Conservation (phyloP, 306 rosid genomes). For the Hippophae tibetana region DNA sequence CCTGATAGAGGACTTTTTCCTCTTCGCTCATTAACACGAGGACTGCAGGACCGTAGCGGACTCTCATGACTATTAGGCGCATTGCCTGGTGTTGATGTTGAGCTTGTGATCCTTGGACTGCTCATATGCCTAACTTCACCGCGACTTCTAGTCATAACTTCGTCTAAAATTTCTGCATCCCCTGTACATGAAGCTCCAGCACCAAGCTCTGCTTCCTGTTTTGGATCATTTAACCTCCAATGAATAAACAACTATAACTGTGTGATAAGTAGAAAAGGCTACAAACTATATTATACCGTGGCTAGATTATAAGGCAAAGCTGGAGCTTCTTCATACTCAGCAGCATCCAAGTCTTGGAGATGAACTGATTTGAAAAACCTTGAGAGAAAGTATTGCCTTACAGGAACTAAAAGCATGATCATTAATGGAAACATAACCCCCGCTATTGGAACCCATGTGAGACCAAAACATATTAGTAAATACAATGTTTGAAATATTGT, state of each 20-base stretch:
- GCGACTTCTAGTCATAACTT: slow-evolving; percentile 78
- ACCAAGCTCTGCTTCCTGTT: slow-evolving; percentile 76
- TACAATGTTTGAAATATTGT: slow-evolving; percentile 76
- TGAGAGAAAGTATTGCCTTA: slow-evolving; percentile 80
- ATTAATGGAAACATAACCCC: slow-evolving; percentile 87
- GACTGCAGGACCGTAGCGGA: slow-evolving; percentile 40
- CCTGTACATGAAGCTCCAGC: slow-evolving; percentile 46
- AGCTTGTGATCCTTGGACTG: slow-evolving; percentile 78
- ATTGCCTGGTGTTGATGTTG: slow-evolving; percentile 54
- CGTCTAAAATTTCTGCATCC: slow-evolving; percentile 80
- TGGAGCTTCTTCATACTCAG: slow-evolving; percentile 81
- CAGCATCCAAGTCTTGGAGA: slow-evolving; percentile 97
- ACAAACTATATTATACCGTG: slow-evolving; percentile 28
- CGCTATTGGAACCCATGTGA: slow-evolving; percentile 95
- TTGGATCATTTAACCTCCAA: slow-evolving; percentile 1
- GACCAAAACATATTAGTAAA: slow-evolving; percentile 79
- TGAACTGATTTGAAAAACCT: slow-evolving; percentile 85
- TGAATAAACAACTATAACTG: not conserved
- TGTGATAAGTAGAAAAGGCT: not conserved
- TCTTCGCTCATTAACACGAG: slow-evolving; percentile 47
- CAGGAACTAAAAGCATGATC: slow-evolving; percentile 95
- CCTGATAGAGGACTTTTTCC: slow-evolving; percentile 62
- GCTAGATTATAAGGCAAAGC: slow-evolving; percentile 72
- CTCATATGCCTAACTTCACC: slow-evolving; percentile 80
- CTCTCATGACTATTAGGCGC: slow-evolving; percentile 42